Percentiles rank a stretch among this genome's conserved stretches.
Conservation (phyloP, 2,329 filamentous ascomycete species). For the Orbilia quercus region DNA sequence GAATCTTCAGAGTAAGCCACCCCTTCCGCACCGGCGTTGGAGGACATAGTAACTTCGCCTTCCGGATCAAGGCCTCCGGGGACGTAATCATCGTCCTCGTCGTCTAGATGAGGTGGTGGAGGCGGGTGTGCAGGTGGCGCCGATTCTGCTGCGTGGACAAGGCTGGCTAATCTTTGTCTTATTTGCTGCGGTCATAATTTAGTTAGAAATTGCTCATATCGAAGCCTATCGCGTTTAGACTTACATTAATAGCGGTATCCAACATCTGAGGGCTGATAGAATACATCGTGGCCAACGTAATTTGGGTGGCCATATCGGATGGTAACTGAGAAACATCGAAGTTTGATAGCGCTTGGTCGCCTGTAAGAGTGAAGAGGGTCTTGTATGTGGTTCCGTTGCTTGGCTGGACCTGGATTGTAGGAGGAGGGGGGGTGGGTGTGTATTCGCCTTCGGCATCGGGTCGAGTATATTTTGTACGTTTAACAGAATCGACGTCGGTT, state of each 20-base stretch:
- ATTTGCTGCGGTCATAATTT: slow-evolving; percentile 15
- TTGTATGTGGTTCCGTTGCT: slow-evolving; percentile 70
- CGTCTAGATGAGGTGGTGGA: slow-evolving; percentile 32
- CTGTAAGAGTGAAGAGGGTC: slow-evolving; percentile 86
- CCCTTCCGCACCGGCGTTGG: slow-evolving; percentile 13
- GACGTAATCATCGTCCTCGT: slow-evolving; percentile 50
- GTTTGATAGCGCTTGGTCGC: slow-evolving; percentile 76
- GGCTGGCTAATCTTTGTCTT: slow-evolving; percentile 36
- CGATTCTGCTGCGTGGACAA: slow-evolving; percentile 39
- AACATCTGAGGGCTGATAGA: slow-evolving; percentile 76
- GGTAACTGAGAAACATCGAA: slow-evolving; percentile 88
- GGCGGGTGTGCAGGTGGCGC: slow-evolving; percentile 35
- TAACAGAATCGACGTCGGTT: slow-evolving; percentile 76
- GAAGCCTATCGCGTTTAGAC: slow-evolving; percentile 57
- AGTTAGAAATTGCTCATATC: slow-evolving; percentile 3
- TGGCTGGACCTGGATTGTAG: slow-evolving; percentile 55
- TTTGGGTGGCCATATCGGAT: slow-evolving; percentile 78
- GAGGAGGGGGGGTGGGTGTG: slow-evolving; percentile 71
- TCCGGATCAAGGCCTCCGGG: slow-evolving; percentile 44
- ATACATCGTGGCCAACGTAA: slow-evolving; percentile 81
- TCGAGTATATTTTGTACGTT: slow-evolving; percentile 43
- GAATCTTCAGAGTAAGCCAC: slow-evolving; percentile 59
- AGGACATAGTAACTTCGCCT: slow-evolving; percentile 31
- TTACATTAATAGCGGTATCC: slow-evolving; percentile 77
- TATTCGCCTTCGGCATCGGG: slow-evolving; percentile 61